Evolutionary conservation across 805 yeast species (phyloP).

Genomic region (Candida vartiovaarae): DNA sequence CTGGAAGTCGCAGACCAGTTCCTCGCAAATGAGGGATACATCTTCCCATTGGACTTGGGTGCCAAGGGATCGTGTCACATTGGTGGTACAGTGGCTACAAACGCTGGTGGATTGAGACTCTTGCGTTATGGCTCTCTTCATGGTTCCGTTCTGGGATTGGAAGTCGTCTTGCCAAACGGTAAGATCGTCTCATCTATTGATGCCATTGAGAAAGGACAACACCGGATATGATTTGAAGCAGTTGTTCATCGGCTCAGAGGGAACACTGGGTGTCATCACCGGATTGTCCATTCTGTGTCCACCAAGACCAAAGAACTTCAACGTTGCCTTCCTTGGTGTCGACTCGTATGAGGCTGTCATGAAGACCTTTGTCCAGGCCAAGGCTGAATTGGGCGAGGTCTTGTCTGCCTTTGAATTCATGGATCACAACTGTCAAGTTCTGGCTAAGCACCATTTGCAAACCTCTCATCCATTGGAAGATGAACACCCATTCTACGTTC

Average conservation of each 20-base stretch:
- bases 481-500: slow-evolving; percentile 79
- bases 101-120: slow-evolving; percentile 91
- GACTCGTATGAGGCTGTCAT: slow-evolving; percentile 79
- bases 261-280: slow-evolving; percentile 85
- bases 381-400: slow-evolving; percentile 72
- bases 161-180: slow-evolving; percentile 90
- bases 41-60: slow-evolving; percentile 90
- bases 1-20: slow-evolving; percentile 78
- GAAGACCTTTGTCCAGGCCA: slow-evolving; percentile 71
- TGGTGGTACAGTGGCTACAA: slow-evolving; percentile 92
- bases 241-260: slow-evolving; percentile 89
- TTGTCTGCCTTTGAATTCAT: slow-evolving; percentile 91
- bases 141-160: slow-evolving; percentile 86
- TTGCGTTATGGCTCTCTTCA: slow-evolving; percentile 88
- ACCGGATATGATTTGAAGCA: slow-evolving; percentile 94
- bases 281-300: slow-evolving; percentile 89
- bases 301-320: slow-evolving; percentile 75
- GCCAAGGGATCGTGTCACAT: slow-evolving; percentile 96
- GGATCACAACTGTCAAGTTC: slow-evolving; percentile 65
- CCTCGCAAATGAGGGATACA: slow-evolving; percentile 74
- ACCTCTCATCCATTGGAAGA: slow-evolving; percentile 73
- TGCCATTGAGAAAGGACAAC: slow-evolving; percentile 87
- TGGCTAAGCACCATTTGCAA: slow-evolving; percentile 56
- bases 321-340: slow-evolving; percentile 84
- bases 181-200: slow-evolving; percentile 72